phyloP scores from a whole-genome alignment of 2,329 filamentous ascomycete species.

The Nannizziopsis arthrosporioides region DNA sequence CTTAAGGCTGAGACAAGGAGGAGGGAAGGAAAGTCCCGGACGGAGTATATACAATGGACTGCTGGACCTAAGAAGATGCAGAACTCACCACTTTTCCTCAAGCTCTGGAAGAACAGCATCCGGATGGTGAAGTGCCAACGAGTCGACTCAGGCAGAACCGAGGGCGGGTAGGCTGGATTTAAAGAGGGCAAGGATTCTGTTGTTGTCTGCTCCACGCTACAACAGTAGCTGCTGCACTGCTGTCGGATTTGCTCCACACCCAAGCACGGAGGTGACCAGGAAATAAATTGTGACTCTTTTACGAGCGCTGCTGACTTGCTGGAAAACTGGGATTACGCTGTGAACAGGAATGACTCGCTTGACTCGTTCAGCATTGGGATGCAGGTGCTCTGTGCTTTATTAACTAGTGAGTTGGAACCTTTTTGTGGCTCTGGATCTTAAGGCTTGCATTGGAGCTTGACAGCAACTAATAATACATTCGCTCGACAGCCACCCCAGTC shows the following conservation, averaged over 20 bases:
- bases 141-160: not conserved
- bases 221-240: not conserved
- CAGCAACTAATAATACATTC: too few species aligned
- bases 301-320: not conserved
- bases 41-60: too few species aligned
- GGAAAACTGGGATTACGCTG: too few species aligned
- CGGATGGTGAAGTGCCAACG: not conserved
- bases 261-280: not conserved
- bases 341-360: too few species aligned
- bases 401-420: too few species aligned
- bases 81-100: constrained; percentile 1
- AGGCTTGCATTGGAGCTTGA: too few species aligned
- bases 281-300: not conserved
- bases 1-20: not conserved
- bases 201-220: not conserved
- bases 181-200: constrained; percentile 4
- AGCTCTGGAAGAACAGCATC: not conserved
- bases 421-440: too few species aligned
- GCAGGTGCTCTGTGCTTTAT: too few species aligned
- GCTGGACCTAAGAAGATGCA: not conserved
- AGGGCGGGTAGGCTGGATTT: constrained; percentile 7
- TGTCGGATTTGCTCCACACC: constrained; percentile 3
- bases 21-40: not conserved
- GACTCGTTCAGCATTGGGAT: too few species aligned
- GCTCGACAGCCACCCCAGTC: too few species aligned